Conservation (phyloP, 768 basidiomycete species). For the Tylopilus sp. region DNA sequence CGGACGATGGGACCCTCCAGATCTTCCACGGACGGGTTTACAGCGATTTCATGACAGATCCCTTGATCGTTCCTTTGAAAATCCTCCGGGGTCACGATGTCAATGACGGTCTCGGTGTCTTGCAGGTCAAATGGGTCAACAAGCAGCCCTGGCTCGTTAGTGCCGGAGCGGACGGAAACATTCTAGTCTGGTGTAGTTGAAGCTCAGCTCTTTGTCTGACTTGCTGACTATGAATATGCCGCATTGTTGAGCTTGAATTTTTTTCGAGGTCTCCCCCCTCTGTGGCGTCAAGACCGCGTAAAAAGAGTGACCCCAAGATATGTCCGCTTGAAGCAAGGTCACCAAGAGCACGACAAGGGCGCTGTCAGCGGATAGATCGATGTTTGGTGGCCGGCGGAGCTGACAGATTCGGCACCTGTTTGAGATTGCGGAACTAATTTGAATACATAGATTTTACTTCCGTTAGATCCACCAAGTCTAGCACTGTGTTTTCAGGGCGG, state of each 20-base stretch:
- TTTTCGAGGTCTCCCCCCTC: slow-evolving; percentile 2
- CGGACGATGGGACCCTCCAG: slow-evolving; percentile 96
- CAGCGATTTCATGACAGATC: slow-evolving; percentile 94
- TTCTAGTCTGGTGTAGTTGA: slow-evolving; percentile 84
- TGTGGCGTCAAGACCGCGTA: slow-evolving; percentile 18
- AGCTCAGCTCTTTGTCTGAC: slow-evolving; percentile 29
- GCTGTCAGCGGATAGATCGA: neutral
- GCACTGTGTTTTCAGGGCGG: neutral
- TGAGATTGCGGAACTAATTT: neutral
- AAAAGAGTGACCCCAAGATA: slow-evolving; percentile 8
- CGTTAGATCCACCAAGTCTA: slow-evolving; percentile 2
- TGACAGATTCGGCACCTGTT: neutral
- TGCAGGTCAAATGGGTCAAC: slow-evolving; percentile 86
- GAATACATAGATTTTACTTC: slow-evolving; percentile 12
- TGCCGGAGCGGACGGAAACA: slow-evolving; percentile 88
- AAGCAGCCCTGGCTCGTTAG: slow-evolving; percentile 92
- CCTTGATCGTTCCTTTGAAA: slow-evolving; percentile 95
- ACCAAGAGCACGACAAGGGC: slow-evolving; percentile 8
- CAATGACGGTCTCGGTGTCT: slow-evolving; percentile 83
- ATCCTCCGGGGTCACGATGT: slow-evolving; percentile 90
- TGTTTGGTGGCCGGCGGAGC: neutral
- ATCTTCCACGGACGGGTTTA: slow-evolving; percentile 95
- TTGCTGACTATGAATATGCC: slow-evolving; percentile 20
- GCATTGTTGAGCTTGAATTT: slow-evolving; percentile 23
- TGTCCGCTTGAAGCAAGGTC: slow-evolving; percentile 9